A percentile compares a stretch with the other conserved stretches of the same genome.
Conservation (phyloP, 352 stramenopile species). For the Pythium myriotylum region DNA sequence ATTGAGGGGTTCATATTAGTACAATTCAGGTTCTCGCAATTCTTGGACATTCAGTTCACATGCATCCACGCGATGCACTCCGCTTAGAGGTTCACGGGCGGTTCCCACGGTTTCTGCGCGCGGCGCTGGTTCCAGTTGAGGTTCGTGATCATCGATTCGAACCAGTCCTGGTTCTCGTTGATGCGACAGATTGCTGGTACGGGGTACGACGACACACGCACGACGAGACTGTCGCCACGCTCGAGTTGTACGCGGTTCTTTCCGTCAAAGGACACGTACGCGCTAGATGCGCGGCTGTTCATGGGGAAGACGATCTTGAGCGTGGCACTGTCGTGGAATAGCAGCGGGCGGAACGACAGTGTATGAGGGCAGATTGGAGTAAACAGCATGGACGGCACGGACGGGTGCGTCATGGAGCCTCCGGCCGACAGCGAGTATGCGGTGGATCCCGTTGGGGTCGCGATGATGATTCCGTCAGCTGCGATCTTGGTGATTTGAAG, state of each 20-base stretch:
- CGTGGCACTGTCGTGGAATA: constrained; percentile 91
- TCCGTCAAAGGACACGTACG: constrained; percentile 92
- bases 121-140: constrained; percentile 93
- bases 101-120: constrained; percentile 75
- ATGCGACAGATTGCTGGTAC: constrained; percentile 85
- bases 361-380: constrained; percentile 99
- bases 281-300: constrained; percentile 64
- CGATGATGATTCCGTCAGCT: constrained; percentile 98
- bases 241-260: constrained; percentile 89
- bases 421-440: constrained; percentile 98
- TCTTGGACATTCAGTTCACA: neutral
- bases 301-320: constrained; percentile 90
- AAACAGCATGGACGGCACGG: constrained; percentile 97
- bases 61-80: neutral
- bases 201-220: constrained; percentile 88
- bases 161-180: constrained; percentile 93
- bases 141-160: constrained; percentile 91
- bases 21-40: constrained; percentile 7
- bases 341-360: constrained; percentile 91
- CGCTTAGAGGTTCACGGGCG: constrained; percentile 8
- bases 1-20: constrained; percentile 19
- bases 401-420: constrained; percentile 97
- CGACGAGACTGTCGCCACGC: constrained; percentile 82
- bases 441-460: constrained; percentile 97
- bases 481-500: constrained; percentile 95